Percentiles rank a stretch among this genome's conserved stretches.
Conservation (phyloP, 2,329 filamentous ascomycete species). For the Aureobasidium sp. region DNA sequence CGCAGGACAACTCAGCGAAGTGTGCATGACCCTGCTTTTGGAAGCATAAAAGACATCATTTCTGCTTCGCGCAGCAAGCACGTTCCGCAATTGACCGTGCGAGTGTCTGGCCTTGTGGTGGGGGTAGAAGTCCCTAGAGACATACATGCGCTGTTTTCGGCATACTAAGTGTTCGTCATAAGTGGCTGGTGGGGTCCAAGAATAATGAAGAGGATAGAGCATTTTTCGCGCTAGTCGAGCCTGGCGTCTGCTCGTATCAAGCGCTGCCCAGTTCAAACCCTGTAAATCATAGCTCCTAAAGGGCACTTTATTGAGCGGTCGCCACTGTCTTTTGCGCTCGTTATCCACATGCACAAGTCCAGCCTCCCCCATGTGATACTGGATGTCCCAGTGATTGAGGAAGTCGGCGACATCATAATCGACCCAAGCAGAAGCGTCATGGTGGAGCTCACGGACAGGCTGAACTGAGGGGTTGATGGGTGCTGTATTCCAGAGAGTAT, state of each 20-base stretch:
- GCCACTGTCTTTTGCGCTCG: conserved; percentile 18
- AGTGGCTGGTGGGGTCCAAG: not conserved
- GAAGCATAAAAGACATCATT: conserved; percentile 51
- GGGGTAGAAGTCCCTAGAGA: conserved; percentile 29
- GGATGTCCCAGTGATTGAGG: conserved; percentile 26
- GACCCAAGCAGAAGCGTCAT: conserved; percentile 1
- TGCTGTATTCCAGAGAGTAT: not conserved
- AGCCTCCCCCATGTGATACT: conserved; percentile 20
- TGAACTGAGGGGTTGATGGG: not conserved
- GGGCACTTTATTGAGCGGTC: conserved; percentile 10
- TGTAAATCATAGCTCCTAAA: conserved; percentile 27
- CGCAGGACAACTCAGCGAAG: conserved; percentile 41
- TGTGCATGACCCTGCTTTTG: conserved; percentile 42
- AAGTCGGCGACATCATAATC: conserved; percentile 28
- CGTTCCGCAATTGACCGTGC: conserved; percentile 55
- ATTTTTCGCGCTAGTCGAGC: conserved; percentile 25
- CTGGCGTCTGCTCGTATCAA: conserved; percentile 24
- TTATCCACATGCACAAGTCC: conserved; percentile 18
- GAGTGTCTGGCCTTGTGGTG: conserved; percentile 44
- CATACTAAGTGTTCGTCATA: not conserved
- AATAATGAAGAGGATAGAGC: conserved; percentile 23
- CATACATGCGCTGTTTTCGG: conserved; percentile 22
- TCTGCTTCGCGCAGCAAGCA: conserved; percentile 47
- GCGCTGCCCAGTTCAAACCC: conserved; percentile 30
- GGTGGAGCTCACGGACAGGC: not conserved